Evolutionary conservation across 441 rosid species (phyloP), one percentile per base, ranked within the genome.

Genomic region (Syzygium malaccense): DNA sequence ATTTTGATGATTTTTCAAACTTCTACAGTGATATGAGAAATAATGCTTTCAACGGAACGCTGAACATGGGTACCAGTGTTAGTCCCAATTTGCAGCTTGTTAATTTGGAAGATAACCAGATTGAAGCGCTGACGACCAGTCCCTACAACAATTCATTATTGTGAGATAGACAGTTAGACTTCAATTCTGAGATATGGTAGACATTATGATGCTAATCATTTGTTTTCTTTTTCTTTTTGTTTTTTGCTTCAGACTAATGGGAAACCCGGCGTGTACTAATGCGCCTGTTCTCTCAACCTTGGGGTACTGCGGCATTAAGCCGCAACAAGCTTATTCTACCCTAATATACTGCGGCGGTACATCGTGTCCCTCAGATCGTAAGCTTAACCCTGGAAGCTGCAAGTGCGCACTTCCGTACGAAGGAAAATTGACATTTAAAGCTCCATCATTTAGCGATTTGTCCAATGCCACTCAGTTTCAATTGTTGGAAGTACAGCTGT

Each of bases 301-400:
- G 66, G 94, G 92, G 86, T 97, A 95, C 93, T 98, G 99, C 62
- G 96, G 95, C 91, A 28, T 3, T 14, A 87, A 92, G 85, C 96
- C 93, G 92, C 93, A 92, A 87, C 92, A 58, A 87, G 64, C 95
- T 71, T 98, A 97, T 90, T 95, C 98, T 54, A 97, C 99, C 93
- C 89, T 93, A 64, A 92, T 96, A 23, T 91, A 95, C 87, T 98
- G 99, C 86, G 94, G 93, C 89, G 90, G 93, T 41, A 91, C 88
- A 92, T 86, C 91, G 5, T 98, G 99, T 86, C 95, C 98, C 33
- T 75, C 78, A 28, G 97, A 96, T 88, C 97, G 94, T 93, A 96
- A 93, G 92, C 85, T 93, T 12, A 96, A 97, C 89, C 99, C 99
- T 89, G 97, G 95, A 90, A 97, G 98, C 90, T 97, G 99, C 88